Percentiles rank a stretch among this genome's conserved stretches.
Evolutionary conservation across 768 basidiomycete genomes (phyloP).

Genomic region (Kockovaella imperatae): DNA sequence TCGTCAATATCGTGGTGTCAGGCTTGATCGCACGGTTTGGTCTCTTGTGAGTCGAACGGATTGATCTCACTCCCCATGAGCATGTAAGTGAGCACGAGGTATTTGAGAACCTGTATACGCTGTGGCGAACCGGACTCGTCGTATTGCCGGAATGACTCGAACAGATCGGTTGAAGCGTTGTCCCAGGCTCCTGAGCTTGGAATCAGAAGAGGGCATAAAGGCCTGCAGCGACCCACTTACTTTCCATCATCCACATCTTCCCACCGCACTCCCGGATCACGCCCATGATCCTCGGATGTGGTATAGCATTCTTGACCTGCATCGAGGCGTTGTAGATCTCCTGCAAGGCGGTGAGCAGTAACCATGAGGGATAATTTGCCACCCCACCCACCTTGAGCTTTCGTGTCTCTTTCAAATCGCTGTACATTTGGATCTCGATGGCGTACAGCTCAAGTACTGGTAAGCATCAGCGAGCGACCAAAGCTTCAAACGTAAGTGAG

Average conservation of each 20-base stretch:
- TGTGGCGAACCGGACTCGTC: conserved; percentile 96
- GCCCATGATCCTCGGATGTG: conserved; percentile 96
- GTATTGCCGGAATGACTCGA: conserved; percentile 97
- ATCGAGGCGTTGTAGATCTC: conserved; percentile 96
- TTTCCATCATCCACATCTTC: conserved; percentile 99
- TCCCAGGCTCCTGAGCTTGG: conserved; percentile 83
- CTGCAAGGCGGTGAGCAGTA: conserved; percentile 47
- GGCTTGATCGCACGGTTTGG: conserved; percentile 68
- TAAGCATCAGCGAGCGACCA: neutral
- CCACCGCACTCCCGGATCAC: conserved; percentile 99
- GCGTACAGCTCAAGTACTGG: conserved; percentile 89
- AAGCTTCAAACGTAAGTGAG: neutral
- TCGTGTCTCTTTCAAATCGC: conserved; percentile 88
- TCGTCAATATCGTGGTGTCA: neutral
- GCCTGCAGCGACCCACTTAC: conserved; percentile 49
- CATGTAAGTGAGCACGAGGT: conserved; percentile 96
- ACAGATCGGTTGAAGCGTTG: conserved; percentile 93
- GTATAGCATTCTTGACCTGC: conserved; percentile 87
- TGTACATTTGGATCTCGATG: conserved; percentile 99
- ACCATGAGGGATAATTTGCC: neutral
- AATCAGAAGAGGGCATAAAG: neutral
- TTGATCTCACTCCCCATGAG: conserved; percentile 96
- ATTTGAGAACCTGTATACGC: conserved; percentile 95
- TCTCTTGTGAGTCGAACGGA: conserved; percentile 98
- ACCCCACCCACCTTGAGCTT: conserved; percentile 67